A percentile compares a stretch with the other conserved stretches of the same genome.
Evolutionary conservation across 2,329 filamentous ascomycete species (phyloP).

Genomic region (Canariomyces notabilis): DNA sequence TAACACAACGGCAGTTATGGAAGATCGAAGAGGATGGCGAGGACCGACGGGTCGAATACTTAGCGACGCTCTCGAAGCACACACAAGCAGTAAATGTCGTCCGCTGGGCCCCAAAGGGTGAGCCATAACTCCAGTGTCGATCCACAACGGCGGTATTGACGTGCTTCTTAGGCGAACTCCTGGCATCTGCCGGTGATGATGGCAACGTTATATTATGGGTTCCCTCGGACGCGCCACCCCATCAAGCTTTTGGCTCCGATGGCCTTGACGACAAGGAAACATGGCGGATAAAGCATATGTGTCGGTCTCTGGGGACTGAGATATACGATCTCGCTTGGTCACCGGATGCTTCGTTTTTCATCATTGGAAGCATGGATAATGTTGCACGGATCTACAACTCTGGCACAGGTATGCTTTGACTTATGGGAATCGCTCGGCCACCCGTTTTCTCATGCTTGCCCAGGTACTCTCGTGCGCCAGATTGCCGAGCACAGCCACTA

Average conservation of each 20-base stretch:
- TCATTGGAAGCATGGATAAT: conserved; percentile 99
- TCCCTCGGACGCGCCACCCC: conserved; percentile 71
- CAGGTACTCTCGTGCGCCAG: conserved; percentile 69
- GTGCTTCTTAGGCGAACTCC: conserved; percentile 65
- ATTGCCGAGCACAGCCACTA: conserved; percentile 98
- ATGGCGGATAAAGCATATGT: conserved; percentile 98
- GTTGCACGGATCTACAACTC: conserved; percentile 96
- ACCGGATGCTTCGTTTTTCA: conserved; percentile 92
- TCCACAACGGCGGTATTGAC: background rate
- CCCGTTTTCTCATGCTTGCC: conserved; percentile 14
- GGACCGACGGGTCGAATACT: conserved; percentile 82
- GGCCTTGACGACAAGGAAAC: conserved; percentile 89
- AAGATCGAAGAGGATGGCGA: conserved; percentile 80
- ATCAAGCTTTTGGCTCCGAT: conserved; percentile 71
- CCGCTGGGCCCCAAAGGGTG: conserved; percentile 90
- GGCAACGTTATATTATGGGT: conserved; percentile 97
- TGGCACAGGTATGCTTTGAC: conserved; percentile 60
- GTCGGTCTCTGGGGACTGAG: conserved; percentile 86
- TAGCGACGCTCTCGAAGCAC: conserved; percentile 88
- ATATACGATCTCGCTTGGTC: conserved; percentile 99
- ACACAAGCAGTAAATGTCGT: conserved; percentile 98
- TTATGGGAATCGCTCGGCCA: background rate
- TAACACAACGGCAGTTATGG: conserved; percentile 62
- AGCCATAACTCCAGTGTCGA: conserved; percentile 18
- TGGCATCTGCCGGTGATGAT: conserved; percentile 94